Percentiles rank a stretch among this genome's conserved stretches.
Conservation (phyloP, 176 grass and related monocot species). For the Metroxylon sagu region DNA sequence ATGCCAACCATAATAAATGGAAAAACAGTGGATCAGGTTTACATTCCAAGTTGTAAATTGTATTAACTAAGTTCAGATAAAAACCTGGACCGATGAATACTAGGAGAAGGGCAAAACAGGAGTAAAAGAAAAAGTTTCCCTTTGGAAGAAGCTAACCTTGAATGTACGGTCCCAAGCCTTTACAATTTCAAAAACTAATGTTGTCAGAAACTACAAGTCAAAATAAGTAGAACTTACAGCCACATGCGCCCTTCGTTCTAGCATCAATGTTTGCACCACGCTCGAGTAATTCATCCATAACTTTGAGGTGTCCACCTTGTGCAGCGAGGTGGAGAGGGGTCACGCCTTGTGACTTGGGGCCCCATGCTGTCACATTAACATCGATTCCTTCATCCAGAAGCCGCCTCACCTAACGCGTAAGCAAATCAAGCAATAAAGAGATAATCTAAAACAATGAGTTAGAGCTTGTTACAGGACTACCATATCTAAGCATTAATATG, state of each 20-base stretch:
- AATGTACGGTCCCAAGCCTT: too few species aligned
- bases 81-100: too few species aligned
- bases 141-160: too few species aligned
- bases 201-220: not conserved
- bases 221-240: constrained; percentile 59
- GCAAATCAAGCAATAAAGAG: not conserved
- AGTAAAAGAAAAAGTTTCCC: too few species aligned
- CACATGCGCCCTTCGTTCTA: constrained; percentile 87
- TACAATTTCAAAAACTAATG: not conserved
- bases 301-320: constrained; percentile 78
- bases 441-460: too few species aligned
- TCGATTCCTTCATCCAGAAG: constrained; percentile 77
- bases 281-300: constrained; percentile 92
- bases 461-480: too few species aligned
- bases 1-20: too few species aligned
- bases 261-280: constrained; percentile 95
- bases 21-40: too few species aligned
- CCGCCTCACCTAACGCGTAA: constrained; percentile 35
- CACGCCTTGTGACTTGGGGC: constrained; percentile 67
- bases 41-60: too few species aligned
- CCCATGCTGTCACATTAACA: constrained; percentile 65
- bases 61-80: too few species aligned
- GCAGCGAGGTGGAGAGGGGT: constrained; percentile 88
- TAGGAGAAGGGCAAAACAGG: too few species aligned
- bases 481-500: too few species aligned